Base-by-base conservation (phyloP, 495 filamentous ascomycete species). In the Hypoxylon cercidicola region DNA sequence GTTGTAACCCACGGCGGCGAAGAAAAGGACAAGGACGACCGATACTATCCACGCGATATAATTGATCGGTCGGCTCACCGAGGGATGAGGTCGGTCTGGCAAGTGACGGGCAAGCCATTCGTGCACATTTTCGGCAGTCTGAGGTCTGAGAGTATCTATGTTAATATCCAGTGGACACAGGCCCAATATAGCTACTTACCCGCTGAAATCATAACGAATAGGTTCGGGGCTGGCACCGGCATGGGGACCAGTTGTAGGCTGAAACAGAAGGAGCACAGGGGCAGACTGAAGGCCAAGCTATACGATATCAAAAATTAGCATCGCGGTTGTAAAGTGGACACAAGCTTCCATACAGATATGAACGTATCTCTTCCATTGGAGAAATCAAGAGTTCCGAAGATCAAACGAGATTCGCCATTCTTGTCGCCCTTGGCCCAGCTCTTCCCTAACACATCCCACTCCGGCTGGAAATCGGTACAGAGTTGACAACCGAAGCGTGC, bases 251-350 rank as follows among this genome's bases (percentile, higher is more conserved):
- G 81, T 73, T 20, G 94, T 97, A 18, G 95, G 94, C 39, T 88
- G 91, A 82, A 96, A 98, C 47, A 97, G 72, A 35, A 94, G 82
- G 19, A 99, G 81, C 28, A 98, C 88, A 1, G 95, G 95, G 13
- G 96, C 95, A 35, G 95, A 96, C 88, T 97, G 94, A 37, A 99
- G 86, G 79, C 91, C 90, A 51, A 97, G 82, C 94, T 98, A 47
- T 55, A 55, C 4, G 34, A 3, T 57, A 20, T 13, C 5, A 37
- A 35, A 7, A 40, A 23, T 72, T 41, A 72, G 64, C 52, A n/a
- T 44, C 23, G 28, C 5, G 12, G 35, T 47, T 23, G 50, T 15
- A 37, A 16, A 16, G 19, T 34, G 15, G 25, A 44, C n/a, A 20
- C 6, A 21, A 25, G n/a, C 2, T 30, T 52, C 39, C 81, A 68